Conservation (phyloP, 164 flowering plant species). For the Litsea cubeba region DNA sequence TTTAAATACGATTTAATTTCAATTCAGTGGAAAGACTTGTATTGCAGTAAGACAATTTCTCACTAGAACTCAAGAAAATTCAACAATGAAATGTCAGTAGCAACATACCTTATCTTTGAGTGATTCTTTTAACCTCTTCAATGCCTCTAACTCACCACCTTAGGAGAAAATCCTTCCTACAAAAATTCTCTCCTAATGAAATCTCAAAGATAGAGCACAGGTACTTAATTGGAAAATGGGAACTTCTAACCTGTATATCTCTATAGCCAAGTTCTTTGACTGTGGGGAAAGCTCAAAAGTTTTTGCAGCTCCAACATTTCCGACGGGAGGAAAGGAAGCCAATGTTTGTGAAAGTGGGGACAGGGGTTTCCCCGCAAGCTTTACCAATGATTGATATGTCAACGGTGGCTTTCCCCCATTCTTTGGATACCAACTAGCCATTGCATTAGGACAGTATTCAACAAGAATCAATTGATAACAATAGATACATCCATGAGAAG, state of each 20-base stretch:
- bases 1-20: too few relatives aligned
- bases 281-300: slow-evolving; percentile 55
- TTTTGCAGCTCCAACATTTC: slow-evolving; percentile 37
- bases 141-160: slow-evolving; percentile 89
- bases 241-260: slow-evolving; percentile 44
- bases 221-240: neutral
- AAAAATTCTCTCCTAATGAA: slow-evolving; percentile 5
- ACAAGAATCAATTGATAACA: neutral
- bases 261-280: slow-evolving; percentile 72
- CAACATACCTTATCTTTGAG: slow-evolving; percentile 50
- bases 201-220: neutral
- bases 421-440: slow-evolving; percentile 30
- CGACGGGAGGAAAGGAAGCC: slow-evolving; percentile 69
- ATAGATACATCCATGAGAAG: neutral
- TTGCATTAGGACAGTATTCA: neutral
- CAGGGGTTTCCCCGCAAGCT: slow-evolving; percentile 75
- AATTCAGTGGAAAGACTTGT: too few relatives aligned
- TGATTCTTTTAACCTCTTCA: slow-evolving; percentile 61
- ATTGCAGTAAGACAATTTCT: too few relatives aligned
- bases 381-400: slow-evolving; percentile 79
- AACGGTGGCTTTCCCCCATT: slow-evolving; percentile 88
- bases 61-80: too few relatives aligned
- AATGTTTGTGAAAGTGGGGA: slow-evolving; percentile 37
- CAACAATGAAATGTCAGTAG: too few relatives aligned
- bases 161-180: slow-evolving; percentile 71